A percentile compares a stretch with the other conserved stretches of the same genome.
Evolutionary conservation across 768 basidiomycete genomes (phyloP).

Genomic region (Xerocomellus chrysenteron): DNA sequence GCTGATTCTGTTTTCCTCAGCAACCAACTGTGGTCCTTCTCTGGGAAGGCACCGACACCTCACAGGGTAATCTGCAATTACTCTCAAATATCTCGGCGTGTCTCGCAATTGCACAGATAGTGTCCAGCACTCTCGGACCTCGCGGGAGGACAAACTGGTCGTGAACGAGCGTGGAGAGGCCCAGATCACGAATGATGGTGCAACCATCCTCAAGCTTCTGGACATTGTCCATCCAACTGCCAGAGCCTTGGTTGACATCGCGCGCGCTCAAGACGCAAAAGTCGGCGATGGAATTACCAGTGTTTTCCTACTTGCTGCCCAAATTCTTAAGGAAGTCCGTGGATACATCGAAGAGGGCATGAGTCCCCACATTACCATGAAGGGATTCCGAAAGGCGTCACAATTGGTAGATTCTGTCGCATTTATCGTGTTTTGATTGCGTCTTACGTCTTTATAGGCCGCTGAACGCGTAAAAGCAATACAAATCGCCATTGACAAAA

Average conservation of each 20-base stretch:
- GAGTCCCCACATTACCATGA: constrained; percentile 96
- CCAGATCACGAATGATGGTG: constrained; percentile 99
- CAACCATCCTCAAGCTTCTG: constrained; percentile 94
- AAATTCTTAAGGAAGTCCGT: constrained; percentile 89
- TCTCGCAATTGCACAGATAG: constrained; percentile 87
- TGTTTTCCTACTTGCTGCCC: constrained; percentile 92
- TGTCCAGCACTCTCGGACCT: constrained; percentile 94
- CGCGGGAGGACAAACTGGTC: constrained; percentile 98
- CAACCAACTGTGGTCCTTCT: constrained; percentile 98
- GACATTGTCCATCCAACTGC: constrained; percentile 99
- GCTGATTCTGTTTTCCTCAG: constrained; percentile 41
- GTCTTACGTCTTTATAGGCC: constrained; percentile 49
- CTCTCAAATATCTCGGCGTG: constrained; percentile 97
- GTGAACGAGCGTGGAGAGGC: constrained; percentile 92
- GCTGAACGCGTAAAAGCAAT: constrained; percentile 84
- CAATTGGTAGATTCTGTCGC: constrained; percentile 61
- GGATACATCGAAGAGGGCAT: constrained; percentile 95
- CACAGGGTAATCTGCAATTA: constrained; percentile 89
- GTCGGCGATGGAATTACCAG: constrained; percentile 98
- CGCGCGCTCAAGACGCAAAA: constrained; percentile 96
- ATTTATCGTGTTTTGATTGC: constrained; percentile 4
- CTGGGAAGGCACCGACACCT: constrained; percentile 93
- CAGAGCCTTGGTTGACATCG: constrained; percentile 96
- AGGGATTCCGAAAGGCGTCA: constrained; percentile 86
- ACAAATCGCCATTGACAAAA: constrained; percentile 86